Evolutionary conservation across 345 rosid genomes (phyloP), one percentile per base, ranked within the genome.

Genomic region (Mercurialis annua): DNA sequence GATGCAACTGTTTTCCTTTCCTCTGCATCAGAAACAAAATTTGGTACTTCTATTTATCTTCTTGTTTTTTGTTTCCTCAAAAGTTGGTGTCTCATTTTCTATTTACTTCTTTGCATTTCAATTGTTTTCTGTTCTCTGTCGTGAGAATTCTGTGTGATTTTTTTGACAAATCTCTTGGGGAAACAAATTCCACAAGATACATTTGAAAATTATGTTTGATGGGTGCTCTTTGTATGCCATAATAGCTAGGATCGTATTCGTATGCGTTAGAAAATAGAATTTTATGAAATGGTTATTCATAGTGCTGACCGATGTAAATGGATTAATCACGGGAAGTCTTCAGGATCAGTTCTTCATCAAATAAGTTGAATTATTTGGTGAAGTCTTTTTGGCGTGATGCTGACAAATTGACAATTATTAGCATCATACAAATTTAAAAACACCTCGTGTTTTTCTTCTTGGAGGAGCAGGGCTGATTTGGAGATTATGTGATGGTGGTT

Each of bases 1-100:
- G 84, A 77, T 67, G 87, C 85, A 12, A 71, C 78, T 3, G 91
- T 89, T 64, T 86, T 89, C 71, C 24, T 79, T 2, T 77, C 91
- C 57, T 80, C 83, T 46, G 62, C 78, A 30, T 71, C 83, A 14
- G 85, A 81, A 52, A 75, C 96, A 1, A 77, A 75, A 69, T 71
- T 85, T 0, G 96, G 92, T 64, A 52, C 43, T 17, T 33, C 11
- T 16, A 3, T 36, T 4, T 31, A 27, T 56, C 1, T 51, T 10
- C 30, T 68, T 44, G 29, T 16, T 44, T 40, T 27, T 62, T 11
- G 20, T 5, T 20, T 67, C 51, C 26, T 15, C 33, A 26, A 11
- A 44, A n/a, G n/a, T n/a, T n/a, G n/a, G n/a, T 44, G 9, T 18
- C 4, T 12, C 48, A 1, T 12, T 23, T 6, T 15, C 2, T 4